Conservation (phyloP, 2,329 filamentous ascomycete species). For the Fusarium fracticaudum region DNA sequence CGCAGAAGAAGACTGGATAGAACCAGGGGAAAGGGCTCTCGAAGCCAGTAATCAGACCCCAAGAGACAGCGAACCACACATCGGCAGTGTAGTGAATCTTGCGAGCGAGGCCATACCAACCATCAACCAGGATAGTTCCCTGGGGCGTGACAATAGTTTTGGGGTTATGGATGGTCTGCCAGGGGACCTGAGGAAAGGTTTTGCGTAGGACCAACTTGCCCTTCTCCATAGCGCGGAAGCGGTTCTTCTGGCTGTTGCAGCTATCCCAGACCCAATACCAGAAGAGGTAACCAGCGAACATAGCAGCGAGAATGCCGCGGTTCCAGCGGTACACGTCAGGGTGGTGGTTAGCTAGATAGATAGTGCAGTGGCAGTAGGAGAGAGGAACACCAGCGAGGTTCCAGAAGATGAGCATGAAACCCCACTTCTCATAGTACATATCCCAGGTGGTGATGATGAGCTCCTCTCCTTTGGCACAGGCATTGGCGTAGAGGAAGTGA, state of each 20-base stretch:
- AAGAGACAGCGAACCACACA: constrained; percentile 59
- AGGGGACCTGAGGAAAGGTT: constrained; percentile 91
- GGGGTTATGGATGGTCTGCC: constrained; percentile 84
- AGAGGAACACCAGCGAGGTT: constrained; percentile 91
- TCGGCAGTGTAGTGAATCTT: constrained; percentile 66
- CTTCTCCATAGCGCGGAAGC: constrained; percentile 83
- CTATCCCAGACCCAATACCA: constrained; percentile 95
- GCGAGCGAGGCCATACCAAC: constrained; percentile 82
- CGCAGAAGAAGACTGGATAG: constrained; percentile 83
- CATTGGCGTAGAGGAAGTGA: constrained; percentile 91
- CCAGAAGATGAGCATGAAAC: constrained; percentile 99
- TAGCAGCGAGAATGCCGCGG: constrained; percentile 68
- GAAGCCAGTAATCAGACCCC: constrained; percentile 63
- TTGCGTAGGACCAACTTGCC: constrained; percentile 76
- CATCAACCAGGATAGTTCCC: constrained; percentile 82
- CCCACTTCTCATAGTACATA: constrained; percentile 97
- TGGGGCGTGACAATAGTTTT: constrained; percentile 77
- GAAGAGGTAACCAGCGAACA: constrained; percentile 79
- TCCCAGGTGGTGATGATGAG: constrained; percentile 92
- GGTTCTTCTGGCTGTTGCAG: constrained; percentile 92
- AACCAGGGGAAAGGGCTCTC: constrained; percentile 88
- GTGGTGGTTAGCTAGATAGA: constrained; percentile 87
- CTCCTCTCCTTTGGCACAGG: constrained; percentile 91
- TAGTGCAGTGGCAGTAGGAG: constrained; percentile 92
- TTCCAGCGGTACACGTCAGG: constrained; percentile 83